Conservation (phyloP, 352 stramenopile species). For the Phytophthora podocarpi region DNA sequence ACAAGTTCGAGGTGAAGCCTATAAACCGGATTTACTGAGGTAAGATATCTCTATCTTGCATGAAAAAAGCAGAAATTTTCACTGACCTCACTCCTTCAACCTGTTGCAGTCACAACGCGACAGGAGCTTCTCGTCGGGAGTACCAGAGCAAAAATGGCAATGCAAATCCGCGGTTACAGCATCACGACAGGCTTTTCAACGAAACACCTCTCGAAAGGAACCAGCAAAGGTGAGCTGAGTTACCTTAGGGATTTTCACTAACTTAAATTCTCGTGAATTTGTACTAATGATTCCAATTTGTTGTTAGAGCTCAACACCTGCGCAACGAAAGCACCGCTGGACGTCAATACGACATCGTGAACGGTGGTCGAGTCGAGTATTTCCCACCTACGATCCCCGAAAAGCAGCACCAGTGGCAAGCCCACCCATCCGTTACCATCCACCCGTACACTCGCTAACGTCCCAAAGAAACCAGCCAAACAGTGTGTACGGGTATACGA, state of each 20-base stretch:
- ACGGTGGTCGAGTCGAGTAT: slow-evolving; percentile 55
- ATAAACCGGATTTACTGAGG: slow-evolving; percentile 55
- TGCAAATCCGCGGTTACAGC: slow-evolving; percentile 49
- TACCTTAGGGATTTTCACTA: background rate
- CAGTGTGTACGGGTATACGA: too few species aligned
- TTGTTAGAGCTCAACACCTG: slow-evolving; percentile 67
- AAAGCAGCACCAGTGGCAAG: slow-evolving; percentile 67
- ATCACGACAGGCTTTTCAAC: slow-evolving; percentile 76
- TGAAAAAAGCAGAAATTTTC: background rate
- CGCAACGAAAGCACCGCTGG: slow-evolving; percentile 71
- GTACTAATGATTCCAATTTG: background rate
- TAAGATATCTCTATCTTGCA: background rate
- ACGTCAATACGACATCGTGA: slow-evolving; percentile 71
- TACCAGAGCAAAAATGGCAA: slow-evolving; percentile 60
- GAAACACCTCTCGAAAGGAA: slow-evolving; percentile 61
- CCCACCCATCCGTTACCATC: slow-evolving; percentile 66
- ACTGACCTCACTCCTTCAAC: background rate
- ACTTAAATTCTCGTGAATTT: background rate
- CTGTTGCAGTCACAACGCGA: slow-evolving; percentile 40
- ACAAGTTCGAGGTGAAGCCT: slow-evolving; percentile 44
- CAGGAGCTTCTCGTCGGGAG: slow-evolving; percentile 40
- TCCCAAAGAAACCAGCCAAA: too few species aligned
- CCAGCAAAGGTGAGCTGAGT: slow-evolving; percentile 44
- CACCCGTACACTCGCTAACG: too few species aligned
- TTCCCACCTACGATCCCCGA: slow-evolving; percentile 70